Conservation (phyloP, 306 rosid genomes). For the Argentina anserina region DNA sequence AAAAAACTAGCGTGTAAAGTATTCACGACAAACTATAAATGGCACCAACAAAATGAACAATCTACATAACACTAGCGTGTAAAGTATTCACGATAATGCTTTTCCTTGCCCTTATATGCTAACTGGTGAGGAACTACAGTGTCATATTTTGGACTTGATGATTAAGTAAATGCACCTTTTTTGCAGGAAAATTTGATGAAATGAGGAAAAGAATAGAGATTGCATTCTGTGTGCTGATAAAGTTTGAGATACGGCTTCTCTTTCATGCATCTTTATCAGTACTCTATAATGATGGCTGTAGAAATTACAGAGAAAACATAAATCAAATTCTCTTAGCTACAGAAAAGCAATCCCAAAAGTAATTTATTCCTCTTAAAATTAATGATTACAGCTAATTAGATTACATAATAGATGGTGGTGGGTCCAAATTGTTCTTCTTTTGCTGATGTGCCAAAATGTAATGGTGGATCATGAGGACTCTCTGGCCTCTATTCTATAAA, state of each 20-base stretch:
- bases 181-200: not conserved
- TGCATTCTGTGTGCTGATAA: not conserved
- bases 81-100: not conserved
- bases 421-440: constrained; percentile 14
- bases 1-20: not conserved
- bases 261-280: constrained; percentile 2
- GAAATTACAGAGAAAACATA: not conserved
- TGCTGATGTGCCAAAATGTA: not conserved
- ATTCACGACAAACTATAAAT: not conserved
- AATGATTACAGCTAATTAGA: not conserved
- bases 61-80: not conserved
- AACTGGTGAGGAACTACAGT: not conserved
- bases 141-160: not conserved
- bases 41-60: no score
- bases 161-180: not conserved
- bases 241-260: constrained; percentile 4
- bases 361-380: not conserved
- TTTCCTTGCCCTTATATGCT: not conserved
- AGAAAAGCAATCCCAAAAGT: not conserved
- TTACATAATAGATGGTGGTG: constrained; percentile 5
- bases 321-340: not conserved
- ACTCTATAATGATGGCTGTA: not conserved
- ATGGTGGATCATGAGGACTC: constrained; percentile 9
- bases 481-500: constrained; percentile 2
- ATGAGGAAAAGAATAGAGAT: not conserved